Evolutionary conservation across 306 rosid species (phyloP), one percentile per base, ranked within the genome.

Genomic region (Medicago ruthenica): DNA sequence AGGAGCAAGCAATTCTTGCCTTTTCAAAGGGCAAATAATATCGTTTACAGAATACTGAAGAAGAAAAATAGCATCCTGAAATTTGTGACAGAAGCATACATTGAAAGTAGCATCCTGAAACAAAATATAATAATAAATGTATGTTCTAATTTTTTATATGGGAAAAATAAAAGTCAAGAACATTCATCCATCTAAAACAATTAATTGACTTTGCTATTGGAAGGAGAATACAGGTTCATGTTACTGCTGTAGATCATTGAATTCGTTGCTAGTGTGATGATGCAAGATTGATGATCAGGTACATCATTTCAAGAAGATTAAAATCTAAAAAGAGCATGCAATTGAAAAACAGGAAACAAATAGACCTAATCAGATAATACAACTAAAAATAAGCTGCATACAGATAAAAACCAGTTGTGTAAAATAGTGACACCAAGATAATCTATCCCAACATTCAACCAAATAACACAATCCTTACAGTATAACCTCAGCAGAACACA

Each of bases 71-170:
- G 27, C 27, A 24, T 24, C 27, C 1, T 24, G 27, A 24, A 24
- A 71, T 84, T 85, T 36, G 97, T 90, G 71, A 95, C 97, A 27
- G 97, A 95, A 63, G 99, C 99, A 83, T 85, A 88, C 96, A 90
- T 89, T 8, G 97, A 86, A 77, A 89, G 96, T 79, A 82, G 74
- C 93, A 85, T 89, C 90, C 99, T 95, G 93, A 82, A 89, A 81
- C 65, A 79, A 45, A 70, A 67, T 61, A 78, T 39, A 74, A 68
- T 13, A 76, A 71, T 47, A 36, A 37, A 65, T 80, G 67, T 57
- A 80, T 57, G 34, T 9, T 37, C 70, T 71, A 34, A 34, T 24
- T 24, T 24, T 31, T 53, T 70, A 53, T 20, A 27, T 42, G 3
- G 14, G 68, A 80, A 72, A 67, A 14, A 39, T 54, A 24, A 42